Evolutionary conservation across 2,329 filamentous ascomycete species (phyloP), one percentile per base, ranked within the genome.

Genomic region (Apiospora malaysiana): DNA sequence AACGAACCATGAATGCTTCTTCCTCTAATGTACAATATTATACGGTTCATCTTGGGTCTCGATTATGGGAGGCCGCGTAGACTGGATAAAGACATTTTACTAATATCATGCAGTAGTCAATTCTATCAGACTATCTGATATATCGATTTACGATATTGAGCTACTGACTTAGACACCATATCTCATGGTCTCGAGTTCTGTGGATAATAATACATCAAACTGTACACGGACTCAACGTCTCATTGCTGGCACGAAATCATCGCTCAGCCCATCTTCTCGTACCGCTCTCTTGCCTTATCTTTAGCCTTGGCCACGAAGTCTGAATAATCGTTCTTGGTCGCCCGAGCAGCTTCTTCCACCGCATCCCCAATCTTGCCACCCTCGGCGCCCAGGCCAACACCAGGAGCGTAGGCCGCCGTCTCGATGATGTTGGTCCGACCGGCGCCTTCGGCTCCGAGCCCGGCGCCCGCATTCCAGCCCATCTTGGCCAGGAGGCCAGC

Each of bases 351-450:
- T 76, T 92, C 85, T 76, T 89, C 86, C 9, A 85, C 84, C 40
- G 92, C 91, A 80, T 93, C 91, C 16, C 92, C 92, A 47, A 92
- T 81, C 76, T 91, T 91, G n/a, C 90, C 87, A 0, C 91, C 91
- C 76, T 91, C 87, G 1, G 91, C 91, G 0, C 92, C 92, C 21
- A 94, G 81, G 1, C 92, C 92, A 1, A 92, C 91, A 23, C 92
- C 91, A 21, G 90, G 87, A 25, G 88, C 85, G 78, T 93, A 94
- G 10, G 90, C 86, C 69, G 88, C 86, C 16, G 90, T 90, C 42
- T 87, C 85, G 69, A 93, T 88, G 4, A 89, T 89, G 68, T 91
- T 87, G 0, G 88, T 92, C 59, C 88, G 85, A 0, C 92, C 92
- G 7, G 86, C 85, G 7, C 89, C 89, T 65, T 87, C 85, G 0